Base-by-base conservation (phyloP, 2,329 filamentous ascomycete genomes). In the Beauveria sp. region DNA sequence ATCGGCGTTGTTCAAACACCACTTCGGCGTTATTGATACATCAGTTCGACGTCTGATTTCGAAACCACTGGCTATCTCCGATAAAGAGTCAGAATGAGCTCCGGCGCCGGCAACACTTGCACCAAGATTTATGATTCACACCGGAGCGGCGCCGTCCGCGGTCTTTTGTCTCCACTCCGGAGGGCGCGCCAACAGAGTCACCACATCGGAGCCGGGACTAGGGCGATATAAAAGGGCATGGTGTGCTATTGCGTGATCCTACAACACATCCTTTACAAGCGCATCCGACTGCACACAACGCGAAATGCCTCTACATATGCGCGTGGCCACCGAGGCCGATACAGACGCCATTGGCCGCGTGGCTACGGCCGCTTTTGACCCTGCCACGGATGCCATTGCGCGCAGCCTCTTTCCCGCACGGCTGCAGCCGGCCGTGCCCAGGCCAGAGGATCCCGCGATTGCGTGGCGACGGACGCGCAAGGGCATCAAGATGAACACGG, bases 321-420 rank as follows among this genome's bases (percentile, higher is more conserved):
- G 70, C 20, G 64, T 55, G 22, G 68, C 70, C 28, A 66, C 60
- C 16, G 63, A 66, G 47, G 64, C 64, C 47, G 70, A 72, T 41
- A 56, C 64, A n/a, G 57, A 61, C 10, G 61, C 61, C n/a, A 66
- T 71, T 47, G 70, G 65, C n/a, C 57, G 59, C 40, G 63, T 72
- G 53, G 66, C 62, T 46, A 37, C 22, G 10, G 64, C 63, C 22
- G 67, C 68, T 10, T 72, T 71, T 59, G 47, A 66, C 55, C 64
- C 63, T 10, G 26, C 55, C 26, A 65, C 50, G 5, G 66, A 66
- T 43, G 54, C 24, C 54, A 66, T 66, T 22, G 46, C 61, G 7
- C 61, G 59, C 14, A 48, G 53, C 24, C 41, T 66, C 20, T 67
- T 65, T 43, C 66, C 66, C 14, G 44, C 16, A 16, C 62, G 51